Evolutionary conservation across 495 filamentous ascomycete genomes (phyloP).

Genomic region (Platismatia glauca): DNA sequence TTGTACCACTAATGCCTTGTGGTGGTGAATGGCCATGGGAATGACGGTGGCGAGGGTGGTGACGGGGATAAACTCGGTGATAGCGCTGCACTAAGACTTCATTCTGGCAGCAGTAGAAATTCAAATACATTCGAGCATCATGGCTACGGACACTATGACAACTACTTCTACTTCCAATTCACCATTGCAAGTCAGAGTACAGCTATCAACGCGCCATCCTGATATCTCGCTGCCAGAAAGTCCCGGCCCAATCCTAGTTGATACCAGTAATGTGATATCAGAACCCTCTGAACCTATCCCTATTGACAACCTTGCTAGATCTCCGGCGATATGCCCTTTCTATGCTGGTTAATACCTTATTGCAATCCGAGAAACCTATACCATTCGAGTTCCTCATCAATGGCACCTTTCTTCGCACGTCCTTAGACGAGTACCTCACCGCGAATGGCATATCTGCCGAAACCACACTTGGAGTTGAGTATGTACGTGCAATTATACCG

Average conservation of each 20-base stretch:
- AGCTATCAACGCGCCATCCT: slow-evolving; percentile 47
- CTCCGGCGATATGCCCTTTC: slow-evolving; percentile 86
- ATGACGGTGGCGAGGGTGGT: no score
- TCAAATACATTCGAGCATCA: not conserved
- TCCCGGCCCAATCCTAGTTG: slow-evolving; percentile 53
- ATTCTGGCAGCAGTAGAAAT: not conserved
- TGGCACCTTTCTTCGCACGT: slow-evolving; percentile 79
- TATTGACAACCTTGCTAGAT: slow-evolving; percentile 37
- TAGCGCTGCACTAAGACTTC: not conserved
- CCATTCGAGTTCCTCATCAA: slow-evolving; percentile 95
- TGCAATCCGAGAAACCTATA: slow-evolving; percentile 65
- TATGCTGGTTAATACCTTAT: slow-evolving; percentile 84
- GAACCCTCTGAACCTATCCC: slow-evolving; percentile 5
- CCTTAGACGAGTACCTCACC: slow-evolving; percentile 80
- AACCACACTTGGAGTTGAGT: slow-evolving; percentile 78
- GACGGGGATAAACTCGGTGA: slow-evolving; percentile 6
- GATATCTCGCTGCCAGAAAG: slow-evolving; percentile 54
- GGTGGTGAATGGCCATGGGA: not conserved
- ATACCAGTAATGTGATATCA: slow-evolving; percentile 44
- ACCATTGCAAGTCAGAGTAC: slow-evolving; percentile 48
- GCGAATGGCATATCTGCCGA: slow-evolving; percentile 81
- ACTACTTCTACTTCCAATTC: not conserved
- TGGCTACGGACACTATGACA: not conserved
- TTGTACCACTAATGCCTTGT: no score
- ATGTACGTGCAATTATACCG: slow-evolving; percentile 82